These are phyloP conservation scores for Ilyonectria mors-panacis DNA, from an alignment of 2,329 filamentous ascomycete genomes.

Conservation along the genomic window DNA sequence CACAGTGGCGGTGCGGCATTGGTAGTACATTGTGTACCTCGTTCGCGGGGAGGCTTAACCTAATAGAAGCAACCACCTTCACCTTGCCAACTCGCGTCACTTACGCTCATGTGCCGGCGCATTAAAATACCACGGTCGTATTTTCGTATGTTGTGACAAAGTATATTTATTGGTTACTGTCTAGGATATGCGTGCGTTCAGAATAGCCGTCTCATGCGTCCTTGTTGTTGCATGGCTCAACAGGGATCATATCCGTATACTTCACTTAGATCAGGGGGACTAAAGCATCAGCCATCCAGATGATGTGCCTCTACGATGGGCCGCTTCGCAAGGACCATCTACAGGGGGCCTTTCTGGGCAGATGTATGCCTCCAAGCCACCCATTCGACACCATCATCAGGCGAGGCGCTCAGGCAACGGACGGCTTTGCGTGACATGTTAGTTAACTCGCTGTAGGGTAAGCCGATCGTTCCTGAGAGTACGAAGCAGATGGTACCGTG, in stretches of 20 bases:
- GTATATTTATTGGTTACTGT: rapidly evolving
- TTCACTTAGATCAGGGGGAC: neutral
- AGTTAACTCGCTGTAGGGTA: slow-evolving; percentile 29
- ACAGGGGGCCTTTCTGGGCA: slow-evolving; percentile 4
- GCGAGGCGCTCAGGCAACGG: slow-evolving; percentile 22
- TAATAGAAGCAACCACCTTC: neutral
- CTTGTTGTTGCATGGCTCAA: neutral
- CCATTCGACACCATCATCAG: slow-evolving; percentile 13
- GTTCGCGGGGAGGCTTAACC: neutral
- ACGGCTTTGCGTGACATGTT: slow-evolving; percentile 18
- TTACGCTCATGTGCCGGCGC: neutral
- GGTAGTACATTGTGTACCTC: slow-evolving; percentile 7
- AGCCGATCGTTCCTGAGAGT: neutral
- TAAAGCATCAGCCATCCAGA: neutral
- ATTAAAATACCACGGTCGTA: too few relatives aligned
- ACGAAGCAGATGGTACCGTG: neutral
- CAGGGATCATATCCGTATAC: too few relatives aligned
- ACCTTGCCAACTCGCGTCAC: neutral
- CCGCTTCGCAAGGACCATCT: neutral
- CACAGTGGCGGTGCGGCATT: slow-evolving; percentile 11
- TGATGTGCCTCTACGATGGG: neutral
- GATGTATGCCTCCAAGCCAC: neutral
- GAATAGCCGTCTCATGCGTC: too few relatives aligned
- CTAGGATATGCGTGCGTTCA: neutral
- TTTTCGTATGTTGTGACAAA: neutral